Percentiles rank a stretch among this genome's conserved stretches.
These are phyloP conservation scores for Melanopsichium pennsylvanicum DNA, from an alignment of 1,284 basidiomycete species.

Conservation along the genomic window DNA sequence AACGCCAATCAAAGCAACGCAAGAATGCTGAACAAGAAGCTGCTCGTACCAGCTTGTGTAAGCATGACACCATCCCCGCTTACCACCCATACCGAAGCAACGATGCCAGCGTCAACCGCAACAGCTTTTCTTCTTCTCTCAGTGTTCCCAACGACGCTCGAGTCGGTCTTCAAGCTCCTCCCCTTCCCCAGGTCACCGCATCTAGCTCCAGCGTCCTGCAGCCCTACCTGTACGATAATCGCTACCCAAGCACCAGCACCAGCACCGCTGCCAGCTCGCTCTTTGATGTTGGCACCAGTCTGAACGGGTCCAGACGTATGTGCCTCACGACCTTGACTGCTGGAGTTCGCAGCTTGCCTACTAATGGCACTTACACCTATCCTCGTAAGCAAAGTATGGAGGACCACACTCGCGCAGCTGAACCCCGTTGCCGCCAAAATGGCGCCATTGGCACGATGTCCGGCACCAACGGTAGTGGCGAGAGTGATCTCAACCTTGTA, in stretches of 20 bases:
- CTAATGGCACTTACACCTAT: background rate
- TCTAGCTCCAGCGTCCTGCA: background rate
- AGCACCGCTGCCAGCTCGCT: background rate
- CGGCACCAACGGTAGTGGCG: too few species aligned
- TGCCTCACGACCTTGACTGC: background rate
- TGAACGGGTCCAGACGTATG: background rate
- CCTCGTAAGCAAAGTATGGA: background rate
- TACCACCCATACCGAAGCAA: conserved; percentile 16
- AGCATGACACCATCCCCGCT: conserved; percentile 20
- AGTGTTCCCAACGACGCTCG: background rate
- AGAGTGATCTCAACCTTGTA: too few species aligned
- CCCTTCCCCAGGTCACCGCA: background rate
- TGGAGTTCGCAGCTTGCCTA: too few species aligned
- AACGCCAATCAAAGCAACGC: conserved; percentile 7
- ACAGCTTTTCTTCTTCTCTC: conserved; percentile 6
- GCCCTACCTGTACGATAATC: conserved; percentile 1
- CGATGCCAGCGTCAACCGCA: background rate
- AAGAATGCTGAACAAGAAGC: conserved; percentile 13
- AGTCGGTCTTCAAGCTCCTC: conserved; percentile 1
- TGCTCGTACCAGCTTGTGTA: conserved; percentile 10
- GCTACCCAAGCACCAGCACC: conserved; percentile 1
- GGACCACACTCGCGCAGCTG: background rate
- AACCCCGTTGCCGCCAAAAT: too few species aligned
- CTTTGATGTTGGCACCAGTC: conserved; percentile 5
- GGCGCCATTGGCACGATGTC: too few species aligned